phyloP scores from a whole-genome alignment of 805 yeast species.

The Ogataea trehaloabstinens region DNA sequence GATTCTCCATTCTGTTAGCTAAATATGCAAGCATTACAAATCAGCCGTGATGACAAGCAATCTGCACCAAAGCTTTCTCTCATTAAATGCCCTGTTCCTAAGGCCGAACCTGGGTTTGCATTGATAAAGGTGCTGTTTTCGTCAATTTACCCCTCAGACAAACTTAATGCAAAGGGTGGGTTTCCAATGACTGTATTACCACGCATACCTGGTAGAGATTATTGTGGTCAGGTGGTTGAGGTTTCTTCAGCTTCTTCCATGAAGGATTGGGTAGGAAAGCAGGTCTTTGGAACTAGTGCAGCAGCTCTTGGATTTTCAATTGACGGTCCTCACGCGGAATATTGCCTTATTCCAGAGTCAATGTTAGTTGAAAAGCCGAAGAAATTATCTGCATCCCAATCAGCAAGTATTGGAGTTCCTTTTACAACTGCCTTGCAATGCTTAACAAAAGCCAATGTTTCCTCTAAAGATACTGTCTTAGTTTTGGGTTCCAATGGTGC shows the following conservation, averaged over 20 bases:
- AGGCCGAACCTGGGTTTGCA: neutral
- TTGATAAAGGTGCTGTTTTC: neutral
- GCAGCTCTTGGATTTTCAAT: neutral
- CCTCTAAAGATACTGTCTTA: neutral
- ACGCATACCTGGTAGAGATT: constrained; percentile 1
- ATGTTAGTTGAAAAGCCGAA: constrained; percentile 1
- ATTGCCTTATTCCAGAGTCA: neutral
- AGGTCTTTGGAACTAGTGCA: constrained; percentile 1
- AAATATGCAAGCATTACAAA: neutral
- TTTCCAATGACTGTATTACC: neutral
- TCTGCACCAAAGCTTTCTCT: neutral
- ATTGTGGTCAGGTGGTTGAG: neutral
- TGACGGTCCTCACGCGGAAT: constrained; percentile 2
- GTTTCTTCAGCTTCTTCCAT: neutral
- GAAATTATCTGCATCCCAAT: neutral
- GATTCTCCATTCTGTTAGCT: too few relatives aligned
- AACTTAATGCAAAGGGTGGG: constrained; percentile 2
- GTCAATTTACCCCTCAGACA: constrained; percentile 1
- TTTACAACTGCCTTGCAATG: neutral
- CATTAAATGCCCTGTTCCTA: neutral
- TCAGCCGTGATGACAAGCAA: neutral
- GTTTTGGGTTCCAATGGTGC: constrained; percentile 1
- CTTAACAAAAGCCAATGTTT: neutral
- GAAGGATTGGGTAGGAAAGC: neutral
- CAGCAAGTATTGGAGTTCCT: neutral